Conservation (phyloP, 306 rosid species). For the Quercus alba region DNA sequence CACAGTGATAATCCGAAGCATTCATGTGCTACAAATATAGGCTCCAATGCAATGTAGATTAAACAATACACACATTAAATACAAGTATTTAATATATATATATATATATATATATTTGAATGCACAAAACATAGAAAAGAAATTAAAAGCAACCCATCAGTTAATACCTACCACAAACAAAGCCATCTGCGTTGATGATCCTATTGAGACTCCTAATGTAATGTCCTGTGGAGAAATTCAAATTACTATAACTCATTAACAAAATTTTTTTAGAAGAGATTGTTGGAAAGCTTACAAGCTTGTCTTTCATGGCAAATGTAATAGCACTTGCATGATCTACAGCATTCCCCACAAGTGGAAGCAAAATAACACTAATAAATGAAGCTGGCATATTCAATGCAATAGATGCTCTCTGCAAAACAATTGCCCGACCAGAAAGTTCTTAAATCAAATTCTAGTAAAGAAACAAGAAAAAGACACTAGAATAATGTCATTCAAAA, state of each 20-base stretch:
- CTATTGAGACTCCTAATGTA: slow-evolving; percentile 79
- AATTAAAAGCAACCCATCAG: not conserved
- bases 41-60: too few relatives aligned
- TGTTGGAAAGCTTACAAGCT: slow-evolving; percentile 53
- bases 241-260: not conserved
- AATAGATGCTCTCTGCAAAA: slow-evolving; percentile 65
- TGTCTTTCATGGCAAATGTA: slow-evolving; percentile 88
- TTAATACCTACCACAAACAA: slow-evolving; percentile 65
- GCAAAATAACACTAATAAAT: slow-evolving; percentile 79
- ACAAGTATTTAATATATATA: not conserved
- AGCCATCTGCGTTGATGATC: slow-evolving; percentile 79
- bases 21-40: too few relatives aligned
- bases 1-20: not conserved
- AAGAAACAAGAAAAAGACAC: not conserved
- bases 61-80: not conserved
- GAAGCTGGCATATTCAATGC: slow-evolving; percentile 59
- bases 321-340: slow-evolving; percentile 90
- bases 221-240: slow-evolving; percentile 55
- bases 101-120: too few relatives aligned
- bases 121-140: not conserved
- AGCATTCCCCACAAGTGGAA: slow-evolving; percentile 85
- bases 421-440: slow-evolving; percentile 21
- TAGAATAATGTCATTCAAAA: not conserved
- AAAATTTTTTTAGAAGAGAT: not conserved
- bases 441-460: slow-evolving; percentile 3